Evolutionary conservation across 2,329 filamentous ascomycete species (phyloP), one percentile per base, ranked within the genome.

Genomic region (Pyrenochaeta sp.): DNA sequence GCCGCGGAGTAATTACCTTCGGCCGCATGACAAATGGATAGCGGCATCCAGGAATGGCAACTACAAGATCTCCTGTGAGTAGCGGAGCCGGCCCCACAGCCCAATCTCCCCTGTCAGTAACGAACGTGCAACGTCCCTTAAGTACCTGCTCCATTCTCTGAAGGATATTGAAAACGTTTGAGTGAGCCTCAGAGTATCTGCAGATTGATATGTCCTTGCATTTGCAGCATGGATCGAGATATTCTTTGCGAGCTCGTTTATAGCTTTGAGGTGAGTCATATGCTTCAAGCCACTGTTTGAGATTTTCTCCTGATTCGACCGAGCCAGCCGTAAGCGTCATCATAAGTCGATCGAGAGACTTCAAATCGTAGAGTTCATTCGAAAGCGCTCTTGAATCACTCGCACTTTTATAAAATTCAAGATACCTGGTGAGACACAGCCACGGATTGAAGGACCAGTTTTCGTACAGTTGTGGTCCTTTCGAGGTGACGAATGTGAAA

Each of bases 21-120:
- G 50, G 39, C 9, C 50, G 39, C 19, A 52, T 30, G 10, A 45
- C 40, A 30, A 52, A 42, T 6, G 50, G 50, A 36, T 44, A 52
- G n/a, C 39, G 27, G 13, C 50, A 52, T 9, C 50, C 50, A 15
- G 50, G 40, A 45, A 52, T 27, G 24, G 50, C 50, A 25, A 52
- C 50, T 2, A 52, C 10, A 12, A 15, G 15, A 36, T 52, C 50
- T 15, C 50, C 40, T 2, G 22, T 36, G 3, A 52, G 50, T 28
- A 52, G 42, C 15, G 50, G 43, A 5, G 39, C 27, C 6, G 50
- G 50, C 13, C 50, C 50, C 2, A 52, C 28, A 8, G 39, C 50
- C 50, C 50, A 52, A 27, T 52, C 39, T n/a, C 50, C 50, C 15
- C 50, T 22, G 10, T 37, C 8, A 2, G 50, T 44, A 6, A 52